Base-by-base conservation (phyloP, 2,329 filamentous ascomycete species). In the Fusarium nygamai region DNA sequence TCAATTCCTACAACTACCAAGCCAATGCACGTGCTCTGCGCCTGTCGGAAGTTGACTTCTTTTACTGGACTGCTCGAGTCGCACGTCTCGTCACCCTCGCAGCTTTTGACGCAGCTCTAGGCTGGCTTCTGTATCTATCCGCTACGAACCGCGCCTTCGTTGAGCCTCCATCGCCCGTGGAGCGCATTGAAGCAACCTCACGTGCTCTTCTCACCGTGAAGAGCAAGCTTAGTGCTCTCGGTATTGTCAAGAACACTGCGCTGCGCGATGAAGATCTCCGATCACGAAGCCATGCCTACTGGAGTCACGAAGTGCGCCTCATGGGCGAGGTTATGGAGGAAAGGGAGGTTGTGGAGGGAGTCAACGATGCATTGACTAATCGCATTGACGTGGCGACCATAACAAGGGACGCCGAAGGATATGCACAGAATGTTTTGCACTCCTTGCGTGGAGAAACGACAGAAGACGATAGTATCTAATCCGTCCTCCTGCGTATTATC, bases 301-400 rank as follows among this genome's bases (percentile, higher is more conserved):
- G 96, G 96, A 85, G 86, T 16, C 92, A 92, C 50, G 94, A 98
- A 84, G 92, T 90, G 12, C 85, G 88, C 59, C 82, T 94, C 36
- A 94, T 93, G 88, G 85, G 88, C 41, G 90, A 92, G 78, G 90
- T 93, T 31, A 92, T 97, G 88, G 93, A 95, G 85, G 93, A 96
- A 72, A 87, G 90, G 70, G 92, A 93, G 71, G 93, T 95, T 13
- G 84, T 94, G 41, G 91, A 92, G 77, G 90, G 92, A 60, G 88
- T 94, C 70, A 91, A 92, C 67, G 88, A 91, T 80, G 92, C 91
- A 17, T 81, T 95, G 74, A 84, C 85, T 78, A 89, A 88, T 71
- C 87, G 91, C 61, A 88, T 94, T 67, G 88, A 94, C 79, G 88
- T 94, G 29, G 82, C 83, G 44, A 84, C 82, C 34, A 88, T 95